These are phyloP conservation scores for Penicillium psychrosexuale DNA, from an alignment of 2,329 filamentous ascomycete species.

Conservation along the genomic window DNA sequence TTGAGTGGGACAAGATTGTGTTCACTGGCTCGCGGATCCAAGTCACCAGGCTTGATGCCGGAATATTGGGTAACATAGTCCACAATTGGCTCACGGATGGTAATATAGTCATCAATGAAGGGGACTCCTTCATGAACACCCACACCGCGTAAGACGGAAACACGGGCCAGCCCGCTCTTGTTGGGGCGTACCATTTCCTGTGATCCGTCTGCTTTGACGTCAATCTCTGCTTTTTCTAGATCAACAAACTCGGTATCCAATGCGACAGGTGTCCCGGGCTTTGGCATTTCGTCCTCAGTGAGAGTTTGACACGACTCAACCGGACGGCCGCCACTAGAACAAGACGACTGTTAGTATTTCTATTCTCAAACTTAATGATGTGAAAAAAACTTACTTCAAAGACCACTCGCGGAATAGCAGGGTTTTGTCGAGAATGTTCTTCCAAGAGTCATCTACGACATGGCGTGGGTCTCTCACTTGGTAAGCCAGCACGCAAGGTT, in stretches of 20 bases:
- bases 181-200: slow-evolving; percentile 88
- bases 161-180: slow-evolving; percentile 85
- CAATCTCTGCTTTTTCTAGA: slow-evolving; percentile 87
- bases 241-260: slow-evolving; percentile 97
- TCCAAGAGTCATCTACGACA: slow-evolving; percentile 82
- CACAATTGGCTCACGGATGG: slow-evolving; percentile 83
- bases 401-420: slow-evolving; percentile 74
- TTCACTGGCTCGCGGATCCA: slow-evolving; percentile 72
- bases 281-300: slow-evolving; percentile 61
- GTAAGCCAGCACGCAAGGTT: slow-evolving; percentile 81
- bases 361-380: no score
- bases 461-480: slow-evolving; percentile 80
- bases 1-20: slow-evolving; percentile 87
- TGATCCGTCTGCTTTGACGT: slow-evolving; percentile 91
- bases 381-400: slow-evolving; percentile 40
- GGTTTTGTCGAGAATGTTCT: slow-evolving; percentile 74
- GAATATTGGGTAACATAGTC: slow-evolving; percentile 95
- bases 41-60: slow-evolving; percentile 79
- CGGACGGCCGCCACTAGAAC: slow-evolving; percentile 33
- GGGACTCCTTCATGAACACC: slow-evolving; percentile 76
- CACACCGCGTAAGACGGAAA: slow-evolving; percentile 78
- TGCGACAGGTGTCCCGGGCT: slow-evolving; percentile 72
- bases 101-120: slow-evolving; percentile 97
- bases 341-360: slow-evolving; percentile 2
- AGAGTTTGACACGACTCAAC: slow-evolving; percentile 41